Evolutionary conservation across 2,329 filamentous ascomycete genomes (phyloP).

Genomic region (Penicillium sp.): DNA sequence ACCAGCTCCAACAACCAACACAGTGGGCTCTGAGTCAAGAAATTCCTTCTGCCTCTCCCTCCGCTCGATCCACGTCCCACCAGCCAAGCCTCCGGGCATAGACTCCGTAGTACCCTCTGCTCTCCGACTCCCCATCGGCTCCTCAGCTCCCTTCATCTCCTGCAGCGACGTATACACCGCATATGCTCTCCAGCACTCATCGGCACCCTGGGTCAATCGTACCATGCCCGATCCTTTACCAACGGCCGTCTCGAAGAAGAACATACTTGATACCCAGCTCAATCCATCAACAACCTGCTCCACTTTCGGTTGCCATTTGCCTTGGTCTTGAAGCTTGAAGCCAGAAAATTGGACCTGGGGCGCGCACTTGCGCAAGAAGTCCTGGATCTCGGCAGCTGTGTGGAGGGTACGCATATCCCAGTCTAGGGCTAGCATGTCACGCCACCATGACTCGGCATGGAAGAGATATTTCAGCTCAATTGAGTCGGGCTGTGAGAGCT

Average conservation of each 20-base stretch:
- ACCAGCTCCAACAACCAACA: slow-evolving; percentile 46
- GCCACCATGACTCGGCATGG: slow-evolving; percentile 43
- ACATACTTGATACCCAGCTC: slow-evolving; percentile 40
- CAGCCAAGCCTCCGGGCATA: slow-evolving; percentile 32
- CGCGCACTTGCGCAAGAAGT: slow-evolving; percentile 32
- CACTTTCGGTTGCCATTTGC: slow-evolving; percentile 31
- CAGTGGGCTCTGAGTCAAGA: slow-evolving; percentile 38
- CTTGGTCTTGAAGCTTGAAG: slow-evolving; percentile 35
- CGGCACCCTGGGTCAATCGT: slow-evolving; percentile 31
- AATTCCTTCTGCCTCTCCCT: slow-evolving; percentile 34
- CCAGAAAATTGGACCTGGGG: slow-evolving; percentile 26
- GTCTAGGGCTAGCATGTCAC: slow-evolving; percentile 41
- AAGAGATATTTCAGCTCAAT: slow-evolving; percentile 29
- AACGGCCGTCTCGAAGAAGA: slow-evolving; percentile 40
- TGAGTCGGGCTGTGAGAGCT: slow-evolving; percentile 19
- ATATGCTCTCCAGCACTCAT: slow-evolving; percentile 40
- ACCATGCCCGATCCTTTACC: slow-evolving; percentile 40
- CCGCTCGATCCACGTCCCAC: slow-evolving; percentile 41
- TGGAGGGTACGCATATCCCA: slow-evolving; percentile 43
- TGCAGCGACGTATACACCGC: slow-evolving; percentile 41
- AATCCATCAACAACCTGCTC: slow-evolving; percentile 32
- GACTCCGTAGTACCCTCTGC: slow-evolving; percentile 36
- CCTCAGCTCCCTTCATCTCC: slow-evolving; percentile 36
- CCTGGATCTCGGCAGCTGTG: slow-evolving; percentile 30
- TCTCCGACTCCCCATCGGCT: slow-evolving; percentile 34